A percentile compares a stretch with the other conserved stretches of the same genome.
These are phyloP conservation scores for Geranium rotundifolium DNA, from an alignment of 345 rosid genomes.

Conservation along the genomic window DNA sequence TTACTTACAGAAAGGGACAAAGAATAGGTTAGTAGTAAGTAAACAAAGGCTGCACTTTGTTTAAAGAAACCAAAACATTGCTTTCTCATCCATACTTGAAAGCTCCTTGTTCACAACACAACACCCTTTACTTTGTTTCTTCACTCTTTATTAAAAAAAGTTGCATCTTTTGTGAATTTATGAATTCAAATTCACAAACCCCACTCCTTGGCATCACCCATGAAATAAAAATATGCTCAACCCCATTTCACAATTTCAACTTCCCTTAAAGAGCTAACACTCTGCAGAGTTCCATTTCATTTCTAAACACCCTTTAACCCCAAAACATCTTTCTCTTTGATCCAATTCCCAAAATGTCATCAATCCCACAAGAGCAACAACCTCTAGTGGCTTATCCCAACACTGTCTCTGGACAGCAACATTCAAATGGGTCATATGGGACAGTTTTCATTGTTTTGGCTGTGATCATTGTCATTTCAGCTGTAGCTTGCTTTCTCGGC, in stretches of 20 bases:
- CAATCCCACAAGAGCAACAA: not conserved
- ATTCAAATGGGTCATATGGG: slow-evolving; percentile 3
- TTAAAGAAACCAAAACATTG: slow-evolving; percentile 12
- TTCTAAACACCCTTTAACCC: slow-evolving; percentile 4
- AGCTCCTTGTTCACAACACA: slow-evolving; percentile 2
- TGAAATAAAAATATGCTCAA: slow-evolving; percentile 4
- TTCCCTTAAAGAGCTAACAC: slow-evolving; percentile 8
- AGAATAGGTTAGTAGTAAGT: too few relatives aligned
- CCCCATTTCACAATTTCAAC: not conserved
- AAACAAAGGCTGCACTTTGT: not conserved
- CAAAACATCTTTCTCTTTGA: slow-evolving; percentile 10
- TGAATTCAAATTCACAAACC: not conserved
- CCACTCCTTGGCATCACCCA: slow-evolving; percentile 16
- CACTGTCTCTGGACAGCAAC: not conserved
- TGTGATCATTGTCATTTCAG: slow-evolving; percentile 30
- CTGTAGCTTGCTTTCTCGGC: slow-evolving; percentile 33
- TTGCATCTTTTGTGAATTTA: slow-evolving; percentile 5
- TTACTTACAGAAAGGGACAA: not conserved
- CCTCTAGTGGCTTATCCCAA: not conserved
- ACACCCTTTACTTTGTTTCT: slow-evolving; percentile 16
- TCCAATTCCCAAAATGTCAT: slow-evolving; percentile 8
- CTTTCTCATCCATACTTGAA: slow-evolving; percentile 22
- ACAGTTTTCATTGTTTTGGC: slow-evolving; percentile 23
- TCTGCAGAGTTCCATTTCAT: slow-evolving; percentile 13
- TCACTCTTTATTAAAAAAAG: slow-evolving; percentile 23